Evolutionary conservation across 495 filamentous ascomycete species (phyloP).

Genomic region (Patellaria atrata): DNA sequence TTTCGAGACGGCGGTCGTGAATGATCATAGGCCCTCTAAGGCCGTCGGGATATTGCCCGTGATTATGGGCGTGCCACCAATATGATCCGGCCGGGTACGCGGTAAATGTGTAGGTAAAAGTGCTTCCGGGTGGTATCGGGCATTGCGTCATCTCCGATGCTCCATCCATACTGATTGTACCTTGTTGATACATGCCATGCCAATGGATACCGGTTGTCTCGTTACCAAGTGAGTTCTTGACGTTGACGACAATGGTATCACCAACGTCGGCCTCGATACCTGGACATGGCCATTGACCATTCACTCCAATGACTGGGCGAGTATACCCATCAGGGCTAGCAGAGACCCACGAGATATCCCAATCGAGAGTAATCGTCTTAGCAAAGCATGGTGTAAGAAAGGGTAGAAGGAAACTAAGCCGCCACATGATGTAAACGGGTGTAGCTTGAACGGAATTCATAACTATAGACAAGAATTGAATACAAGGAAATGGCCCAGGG

Average conservation of each 20-base stretch:
- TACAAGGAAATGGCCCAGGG: too few relatives aligned
- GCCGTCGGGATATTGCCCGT: slow-evolving; percentile 16
- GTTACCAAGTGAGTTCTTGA: slow-evolving; percentile 14
- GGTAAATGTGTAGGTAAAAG: slow-evolving; percentile 11
- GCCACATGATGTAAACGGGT: too few relatives aligned
- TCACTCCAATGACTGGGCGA: slow-evolving; percentile 18
- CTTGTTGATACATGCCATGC: slow-evolving; percentile 13
- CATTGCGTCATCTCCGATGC: slow-evolving; percentile 12
- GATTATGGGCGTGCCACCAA: slow-evolving; percentile 22
- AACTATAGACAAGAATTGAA: too few relatives aligned
- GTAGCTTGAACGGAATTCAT: too few relatives aligned
- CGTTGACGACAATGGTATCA: slow-evolving; percentile 13
- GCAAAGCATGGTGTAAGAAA: too few relatives aligned
- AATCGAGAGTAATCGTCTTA: slow-evolving; percentile 59
- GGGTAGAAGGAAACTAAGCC: too few relatives aligned
- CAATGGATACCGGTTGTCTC: slow-evolving; percentile 14
- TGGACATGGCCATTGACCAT: slow-evolving; percentile 18
- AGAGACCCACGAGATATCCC: slow-evolving; percentile 65
- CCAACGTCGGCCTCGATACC: slow-evolving; percentile 11
- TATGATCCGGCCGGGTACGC: slow-evolving; percentile 17
- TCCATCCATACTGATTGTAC: slow-evolving; percentile 11
- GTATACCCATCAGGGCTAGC: slow-evolving; percentile 12
- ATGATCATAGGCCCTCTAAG: slow-evolving; percentile 14
- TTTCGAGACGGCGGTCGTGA: slow-evolving; percentile 11
- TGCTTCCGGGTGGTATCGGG: slow-evolving; percentile 10